These are phyloP conservation scores for Astrephomene gubernaculifera DNA, from an alignment of 139 green algal species.

Conservation along the genomic window DNA sequence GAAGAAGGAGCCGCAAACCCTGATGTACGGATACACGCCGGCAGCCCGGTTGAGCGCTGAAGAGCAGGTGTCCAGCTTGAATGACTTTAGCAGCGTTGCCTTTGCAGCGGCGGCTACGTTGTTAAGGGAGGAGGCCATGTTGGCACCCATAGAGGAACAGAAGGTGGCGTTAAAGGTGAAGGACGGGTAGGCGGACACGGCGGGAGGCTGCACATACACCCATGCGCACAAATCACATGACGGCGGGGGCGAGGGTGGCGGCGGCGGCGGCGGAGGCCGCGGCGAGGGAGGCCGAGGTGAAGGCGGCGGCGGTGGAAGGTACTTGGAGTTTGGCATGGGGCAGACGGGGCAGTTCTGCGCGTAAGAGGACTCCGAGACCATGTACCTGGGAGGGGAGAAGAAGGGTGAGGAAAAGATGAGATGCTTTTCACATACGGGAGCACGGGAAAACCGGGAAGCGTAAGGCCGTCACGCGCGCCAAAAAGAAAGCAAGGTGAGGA, in stretches of 20 bases:
- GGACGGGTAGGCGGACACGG: no score
- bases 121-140: background rate
- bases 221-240: background rate
- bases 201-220: background rate
- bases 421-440: background rate
- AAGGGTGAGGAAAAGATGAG: no score
- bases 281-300: background rate
- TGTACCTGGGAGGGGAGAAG: background rate
- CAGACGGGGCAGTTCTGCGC: slow-evolving; percentile 1
- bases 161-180: background rate
- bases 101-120: background rate
- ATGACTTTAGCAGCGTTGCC: background rate
- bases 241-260: background rate
- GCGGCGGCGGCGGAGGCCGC: background rate
- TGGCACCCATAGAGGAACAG: background rate
- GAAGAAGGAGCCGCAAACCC: background rate
- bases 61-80: background rate
- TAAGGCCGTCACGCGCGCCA: background rate
- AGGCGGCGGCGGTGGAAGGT: background rate
- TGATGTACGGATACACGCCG: background rate
- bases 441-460: background rate
- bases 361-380: background rate
- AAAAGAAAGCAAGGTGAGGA: background rate
- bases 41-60: background rate
- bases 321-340: background rate